Percentiles rank a stretch among this genome's conserved stretches.
These are phyloP conservation scores for Pseudodiploospora longispora DNA, from an alignment of 2,329 filamentous ascomycete genomes.

Conservation along the genomic window DNA sequence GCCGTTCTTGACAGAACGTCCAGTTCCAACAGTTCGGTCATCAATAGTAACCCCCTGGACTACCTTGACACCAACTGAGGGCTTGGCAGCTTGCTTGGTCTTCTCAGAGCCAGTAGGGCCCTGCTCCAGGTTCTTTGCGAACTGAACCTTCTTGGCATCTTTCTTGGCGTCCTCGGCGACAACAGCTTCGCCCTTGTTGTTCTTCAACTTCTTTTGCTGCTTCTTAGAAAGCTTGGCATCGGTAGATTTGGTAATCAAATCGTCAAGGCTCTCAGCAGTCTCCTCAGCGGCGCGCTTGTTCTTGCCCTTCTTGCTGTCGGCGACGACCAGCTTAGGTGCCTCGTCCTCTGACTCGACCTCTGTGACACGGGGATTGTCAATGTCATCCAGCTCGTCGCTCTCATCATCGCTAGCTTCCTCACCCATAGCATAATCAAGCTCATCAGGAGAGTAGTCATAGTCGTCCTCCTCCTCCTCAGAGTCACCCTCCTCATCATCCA, in stretches of 20 bases:
- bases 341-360: conserved; percentile 77
- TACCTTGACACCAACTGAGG: conserved; percentile 61
- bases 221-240: conserved; percentile 76
- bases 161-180: conserved; percentile 52
- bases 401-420: conserved; percentile 68
- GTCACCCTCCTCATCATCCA: conserved; percentile 54
- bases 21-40: conserved; percentile 86
- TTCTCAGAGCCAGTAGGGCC: conserved; percentile 69
- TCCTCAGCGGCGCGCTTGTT: conserved; percentile 88
- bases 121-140: conserved; percentile 97
- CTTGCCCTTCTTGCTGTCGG: conserved; percentile 62
- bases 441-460: conserved; percentile 75
- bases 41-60: conserved; percentile 88
- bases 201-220: conserved; percentile 96
- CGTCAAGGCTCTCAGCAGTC: conserved; percentile 63
- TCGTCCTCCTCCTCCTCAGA: conserved; percentile 60
- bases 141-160: conserved; percentile 67
- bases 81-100: conserved; percentile 31
- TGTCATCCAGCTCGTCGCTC: conserved; percentile 68
- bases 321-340: conserved; percentile 49
- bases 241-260: conserved; percentile 69
- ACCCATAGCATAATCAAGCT: conserved; percentile 63
- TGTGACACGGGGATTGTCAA: conserved; percentile 72
- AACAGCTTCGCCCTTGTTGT: conserved; percentile 89
- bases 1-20: conserved; percentile 79